Evolutionary conservation across 1,139 yeast genomes (phyloP).

Genomic region (Citeromyces siamensis): DNA sequence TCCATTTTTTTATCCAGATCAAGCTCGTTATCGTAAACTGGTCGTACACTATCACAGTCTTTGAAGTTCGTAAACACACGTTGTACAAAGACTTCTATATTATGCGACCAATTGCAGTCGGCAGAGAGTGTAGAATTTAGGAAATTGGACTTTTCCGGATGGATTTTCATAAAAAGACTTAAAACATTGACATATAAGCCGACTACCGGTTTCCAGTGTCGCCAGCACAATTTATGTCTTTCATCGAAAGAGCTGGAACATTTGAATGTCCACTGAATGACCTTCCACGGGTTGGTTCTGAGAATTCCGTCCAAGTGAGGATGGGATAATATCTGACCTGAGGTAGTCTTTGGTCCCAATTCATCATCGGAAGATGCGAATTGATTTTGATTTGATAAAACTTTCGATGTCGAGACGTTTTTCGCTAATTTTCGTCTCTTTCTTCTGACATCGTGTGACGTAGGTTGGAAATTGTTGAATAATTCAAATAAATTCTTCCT

Average conservation of each 20-base stretch:
- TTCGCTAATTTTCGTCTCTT: too few relatives aligned
- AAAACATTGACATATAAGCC: slow-evolving; percentile 7
- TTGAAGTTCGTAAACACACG: slow-evolving; percentile 9
- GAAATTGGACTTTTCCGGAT: not conserved
- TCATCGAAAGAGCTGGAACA: slow-evolving; percentile 8
- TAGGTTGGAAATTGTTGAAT: slow-evolving; percentile 3
- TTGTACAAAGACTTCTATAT: slow-evolving; percentile 6
- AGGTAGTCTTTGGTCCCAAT: not conserved
- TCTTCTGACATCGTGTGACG: slow-evolving; percentile 4
- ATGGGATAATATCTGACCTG: slow-evolving; percentile 8
- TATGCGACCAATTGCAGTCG: not conserved
- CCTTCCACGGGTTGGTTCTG: slow-evolving; percentile 9
- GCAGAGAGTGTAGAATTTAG: slow-evolving; percentile 7
- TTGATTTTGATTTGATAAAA: too few relatives aligned
- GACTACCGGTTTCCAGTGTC: slow-evolving; percentile 10
- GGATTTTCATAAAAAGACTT: slow-evolving; percentile 7
- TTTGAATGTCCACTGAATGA: slow-evolving; percentile 11
- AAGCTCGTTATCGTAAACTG: slow-evolving; percentile 11
- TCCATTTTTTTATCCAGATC: slow-evolving; percentile 5
- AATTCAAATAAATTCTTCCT: slow-evolving; percentile 7
- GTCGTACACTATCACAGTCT: slow-evolving; percentile 4
- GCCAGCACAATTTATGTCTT: slow-evolving; percentile 10
- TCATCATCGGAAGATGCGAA: too few relatives aligned
- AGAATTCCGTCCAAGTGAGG: slow-evolving; percentile 7
- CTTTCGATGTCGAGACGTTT: too few relatives aligned